Evolutionary conservation across 306 rosid genomes (phyloP).

Genomic region (Vigna mungo): DNA sequence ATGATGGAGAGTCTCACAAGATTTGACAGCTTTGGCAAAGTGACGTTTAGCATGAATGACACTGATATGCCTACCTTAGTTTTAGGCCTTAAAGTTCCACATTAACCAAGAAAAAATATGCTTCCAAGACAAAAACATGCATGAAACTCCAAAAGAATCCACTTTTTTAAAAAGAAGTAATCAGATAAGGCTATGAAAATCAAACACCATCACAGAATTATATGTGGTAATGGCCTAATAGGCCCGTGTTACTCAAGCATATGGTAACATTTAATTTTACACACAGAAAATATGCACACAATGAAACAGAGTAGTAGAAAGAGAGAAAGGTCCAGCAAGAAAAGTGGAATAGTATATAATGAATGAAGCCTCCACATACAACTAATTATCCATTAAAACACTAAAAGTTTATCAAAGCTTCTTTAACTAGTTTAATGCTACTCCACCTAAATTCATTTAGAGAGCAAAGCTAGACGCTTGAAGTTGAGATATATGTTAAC

Average conservation of each 20-base stretch:
- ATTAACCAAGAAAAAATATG: not conserved
- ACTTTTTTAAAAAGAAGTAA: conserved; percentile 15
- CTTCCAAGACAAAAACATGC: conserved; percentile 25
- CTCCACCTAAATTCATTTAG: not conserved
- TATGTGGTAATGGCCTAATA: not conserved
- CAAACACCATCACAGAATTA: not conserved
- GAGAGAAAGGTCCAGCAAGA: no score
- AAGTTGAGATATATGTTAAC: not conserved
- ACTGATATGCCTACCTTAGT: not conserved
- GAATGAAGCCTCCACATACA: no score
- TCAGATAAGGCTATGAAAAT: not conserved
- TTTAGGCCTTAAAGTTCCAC: conserved; percentile 5
- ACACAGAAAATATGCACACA: no score
- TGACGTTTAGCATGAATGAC: not conserved
- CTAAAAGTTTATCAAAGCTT: no score
- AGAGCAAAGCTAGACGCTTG: not conserved
- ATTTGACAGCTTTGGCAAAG: conserved; percentile 1
- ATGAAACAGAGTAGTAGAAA: no score
- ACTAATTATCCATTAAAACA: no score
- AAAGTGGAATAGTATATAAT: no score
- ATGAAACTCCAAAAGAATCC: not conserved
- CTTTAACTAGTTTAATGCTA: no score
- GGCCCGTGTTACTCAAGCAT: not conserved
- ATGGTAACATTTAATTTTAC: no score
- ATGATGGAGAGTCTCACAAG: conserved; percentile 8